Evolutionary conservation across 1,284 basidiomycete species (phyloP), one percentile per base, ranked within the genome.

Genomic region (Tylopilus orsonianus): DNA sequence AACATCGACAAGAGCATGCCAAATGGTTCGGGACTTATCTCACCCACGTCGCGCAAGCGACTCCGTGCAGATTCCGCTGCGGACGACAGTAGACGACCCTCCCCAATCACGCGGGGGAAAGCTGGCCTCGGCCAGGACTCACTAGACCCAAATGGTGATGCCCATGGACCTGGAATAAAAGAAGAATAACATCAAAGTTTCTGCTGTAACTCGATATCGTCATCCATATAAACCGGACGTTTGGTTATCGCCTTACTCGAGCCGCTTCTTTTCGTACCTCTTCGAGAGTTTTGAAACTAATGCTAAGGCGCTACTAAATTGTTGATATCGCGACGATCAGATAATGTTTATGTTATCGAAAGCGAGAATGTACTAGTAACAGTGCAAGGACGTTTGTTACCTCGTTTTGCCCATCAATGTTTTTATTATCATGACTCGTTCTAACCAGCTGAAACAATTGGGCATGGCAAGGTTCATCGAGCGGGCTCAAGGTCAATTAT

Each of bases 41-140:
- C 64, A 6, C 57, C 62, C 7, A 50, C 51, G 7, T 58, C 61
- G 6, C 66, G 66, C 51, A 64, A 65, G 41, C 66, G 63, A 43
- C 52, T 50, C 12, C 66, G 63, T 8, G 29, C 64, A 13, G 44
- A 49, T 41, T 65, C 63, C 9, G 5, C 34, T 14, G 48, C 34
- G 4, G 53, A 49, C 10, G 61, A 67, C 20, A 44, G 32, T 13
- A 48, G 53, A 41, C 53, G 61, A 38, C 48, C 44, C 14, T 67
- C 63, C 10, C 65, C 63, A 10, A 46, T n/a, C 27, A 48, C 34
- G 12, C 57, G 62, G 39, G 30, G 29, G 29, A 62, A 50, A 12
- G 37, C 35, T n/a, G 46, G 56, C 16, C 24, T 60, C 19, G 49
- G 45, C 5, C 58, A 41, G 5, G 53, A 56, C 26, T 12, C 45